Base-by-base conservation (phyloP, 176 grass and related monocot species). In the Oryza coarctata region DNA sequence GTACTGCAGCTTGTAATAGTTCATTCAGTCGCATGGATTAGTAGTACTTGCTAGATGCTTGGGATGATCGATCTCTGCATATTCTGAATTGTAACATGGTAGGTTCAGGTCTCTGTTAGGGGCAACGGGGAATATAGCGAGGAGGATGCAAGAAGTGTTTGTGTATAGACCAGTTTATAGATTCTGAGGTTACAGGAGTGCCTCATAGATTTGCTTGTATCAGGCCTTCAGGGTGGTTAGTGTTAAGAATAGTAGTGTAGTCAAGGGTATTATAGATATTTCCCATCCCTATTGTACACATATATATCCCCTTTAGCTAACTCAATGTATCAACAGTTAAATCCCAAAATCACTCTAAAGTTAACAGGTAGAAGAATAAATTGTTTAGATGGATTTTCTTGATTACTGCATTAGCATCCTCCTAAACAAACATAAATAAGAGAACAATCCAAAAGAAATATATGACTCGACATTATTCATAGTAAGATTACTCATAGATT, bases 131-230 rank as follows among this genome's bases (percentile, higher is more conserved):
- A 55, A n/a, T 55, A 39, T 55, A 58, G 36, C 22, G 73, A 61
- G 73, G 73, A 28, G 61, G 27, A 45, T 35, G 31, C 41, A 35
- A 40, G 47, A 23, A 60, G 70, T 50, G 30, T 74, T 69, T 70
- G 77, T 89, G 82, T 76, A 80, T 80, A 89, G 17, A 55, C 33
- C 41, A 71, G 12, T 64, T 70, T 70, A n/a, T n/a, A 70, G 70
- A 13, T 63, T 74, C 20, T 11, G 61, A 68, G 36, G 68, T 34
- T 31, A 68, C 22, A 30, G 9, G 29, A 69, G 61, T n/a, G n/a
- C 61, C 69, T 80, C 70, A 4, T 71, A 49, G 23, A 74, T 80
- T 80, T 84, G 36, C 81, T 43, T 63, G 81, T 84, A 84, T n/a
- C 23, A 55, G 49, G 18, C 18, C 17, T 55, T 60, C 52, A 73